Conservation (phyloP, 495 filamentous ascomycete genomes). For the Aspergillus diversus region DNA sequence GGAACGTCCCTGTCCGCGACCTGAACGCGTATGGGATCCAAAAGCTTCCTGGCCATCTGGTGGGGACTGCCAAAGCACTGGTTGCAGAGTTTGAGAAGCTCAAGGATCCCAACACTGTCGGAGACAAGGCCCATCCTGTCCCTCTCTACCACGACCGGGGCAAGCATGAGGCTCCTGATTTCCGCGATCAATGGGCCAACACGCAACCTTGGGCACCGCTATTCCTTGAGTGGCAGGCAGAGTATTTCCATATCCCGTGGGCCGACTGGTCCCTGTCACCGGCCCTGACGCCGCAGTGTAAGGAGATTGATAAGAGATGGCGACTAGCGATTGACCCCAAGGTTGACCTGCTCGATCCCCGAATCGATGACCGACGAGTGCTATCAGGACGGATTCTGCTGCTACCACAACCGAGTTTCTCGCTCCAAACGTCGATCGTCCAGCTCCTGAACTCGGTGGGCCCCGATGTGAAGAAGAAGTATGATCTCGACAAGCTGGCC, state of each 20-base stretch:
- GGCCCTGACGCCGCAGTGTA: neutral
- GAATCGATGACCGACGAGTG: conserved; percentile 27
- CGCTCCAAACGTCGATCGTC: conserved; percentile 34
- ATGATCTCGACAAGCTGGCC: neutral
- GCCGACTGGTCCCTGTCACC: conserved; percentile 33
- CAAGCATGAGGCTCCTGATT: neutral
- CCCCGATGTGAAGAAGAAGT: conserved; percentile 6
- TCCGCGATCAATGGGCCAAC: conserved; percentile 43
- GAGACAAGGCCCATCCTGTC: neutral
- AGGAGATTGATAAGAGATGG: neutral
- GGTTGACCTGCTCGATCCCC: neutral
- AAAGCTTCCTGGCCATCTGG: conserved; percentile 15
- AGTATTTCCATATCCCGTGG: conserved; percentile 51
- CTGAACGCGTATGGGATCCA: neutral
- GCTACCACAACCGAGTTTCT: conserved; percentile 48
- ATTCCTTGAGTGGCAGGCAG: conserved; percentile 57
- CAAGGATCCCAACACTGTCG: neutral
- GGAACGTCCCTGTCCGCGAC: conserved; percentile 1
- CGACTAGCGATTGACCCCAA: neutral
- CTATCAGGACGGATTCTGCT: conserved; percentile 46
- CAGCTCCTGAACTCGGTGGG: conserved; percentile 37
- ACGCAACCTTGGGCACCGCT: conserved; percentile 53
- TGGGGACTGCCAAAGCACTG: conserved; percentile 18
- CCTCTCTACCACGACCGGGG: conserved; percentile 1
- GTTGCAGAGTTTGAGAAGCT: conserved; percentile 26